Evolutionary conservation across 495 filamentous ascomycete species (phyloP).

Genomic region (Penicillium nucicola): DNA sequence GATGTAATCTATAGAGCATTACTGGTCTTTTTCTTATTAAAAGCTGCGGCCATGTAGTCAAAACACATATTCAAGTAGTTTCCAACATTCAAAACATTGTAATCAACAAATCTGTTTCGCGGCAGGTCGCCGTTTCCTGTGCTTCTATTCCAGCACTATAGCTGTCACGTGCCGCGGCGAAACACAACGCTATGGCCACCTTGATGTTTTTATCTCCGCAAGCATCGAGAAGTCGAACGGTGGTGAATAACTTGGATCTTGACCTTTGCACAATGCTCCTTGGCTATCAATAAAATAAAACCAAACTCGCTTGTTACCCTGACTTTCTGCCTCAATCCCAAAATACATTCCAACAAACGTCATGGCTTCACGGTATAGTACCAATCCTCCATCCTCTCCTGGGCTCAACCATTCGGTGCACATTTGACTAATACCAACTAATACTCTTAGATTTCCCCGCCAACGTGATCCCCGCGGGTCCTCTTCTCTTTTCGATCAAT

Average conservation of each 20-base stretch:
- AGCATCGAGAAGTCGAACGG: conserved; percentile 13
- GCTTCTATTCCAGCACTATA: background rate
- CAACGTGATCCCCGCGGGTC: conserved; percentile 82
- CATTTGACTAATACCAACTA: background rate
- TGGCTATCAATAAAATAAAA: background rate
- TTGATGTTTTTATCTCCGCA: conserved; percentile 25
- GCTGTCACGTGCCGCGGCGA: conserved; percentile 21
- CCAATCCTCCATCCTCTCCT: conserved; percentile 1
- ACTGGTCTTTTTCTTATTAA: no score
- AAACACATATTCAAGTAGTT: no score
- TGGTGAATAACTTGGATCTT: background rate
- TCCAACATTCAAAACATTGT: no score
- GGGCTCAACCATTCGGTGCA: background rate
- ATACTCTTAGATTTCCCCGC: conserved; percentile 51
- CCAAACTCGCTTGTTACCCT: background rate
- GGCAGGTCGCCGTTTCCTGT: background rate
- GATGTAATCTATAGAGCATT: background rate
- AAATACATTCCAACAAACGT: conserved; percentile 4
- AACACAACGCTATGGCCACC: conserved; percentile 25
- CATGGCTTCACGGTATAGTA: conserved; percentile 34
- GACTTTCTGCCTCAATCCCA: background rate
- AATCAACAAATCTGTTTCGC: no score
- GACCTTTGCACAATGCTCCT: conserved; percentile 9
- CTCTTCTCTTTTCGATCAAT: conserved; percentile 82
- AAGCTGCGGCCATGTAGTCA: no score